Evolutionary conservation across 768 basidiomycete genomes (phyloP), one percentile per base, ranked within the genome.

Genomic region (Clavaria fumosa): DNA sequence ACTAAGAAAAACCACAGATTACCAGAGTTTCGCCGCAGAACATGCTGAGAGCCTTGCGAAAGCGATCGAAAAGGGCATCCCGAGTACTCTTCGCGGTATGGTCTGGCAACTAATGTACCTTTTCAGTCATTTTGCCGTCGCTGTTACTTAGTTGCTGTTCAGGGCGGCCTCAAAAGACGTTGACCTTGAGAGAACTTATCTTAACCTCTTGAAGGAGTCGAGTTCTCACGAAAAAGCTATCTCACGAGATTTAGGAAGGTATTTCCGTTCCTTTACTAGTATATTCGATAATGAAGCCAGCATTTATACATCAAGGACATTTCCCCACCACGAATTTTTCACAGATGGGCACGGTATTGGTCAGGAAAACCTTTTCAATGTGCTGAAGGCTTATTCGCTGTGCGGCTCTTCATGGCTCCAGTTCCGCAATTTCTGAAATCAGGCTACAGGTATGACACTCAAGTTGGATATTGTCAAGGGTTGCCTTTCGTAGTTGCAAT

Each of bases 391-490:
- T 7, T 99, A 97, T 54, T 95, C 89, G 15, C 54, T 97, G 76
- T 88, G 60, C 51, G 80, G 55, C 34, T 34, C 21, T 23, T 38
- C 4, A 36, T 14, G 42, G 17, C 4, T 23, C 33, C 26, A 32
- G 18, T 42, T 14, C 23, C 30, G 47, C 26, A 38, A 35, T 45
- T 37, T 22, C 34, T 24, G 38, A 12, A 43, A 44, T 17, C 38
- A 11, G 15, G 28, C 21, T 34, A 45, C n/a, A 79, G 88, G 49
- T 83, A 89, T 59, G 86, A 90, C 57, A 64, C 81, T 30, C 79
- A 90, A 57, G 93, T 97, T 4, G 95, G 95, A 6, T 99, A 99
- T 53, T 96, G 91, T 46, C 95, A 99, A 61, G 95, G 95, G 0
- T 60, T 97, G 38, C 90, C 91, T 2, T 99, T 99, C 53, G 78